Evolutionary conservation across 768 basidiomycete species (phyloP), one percentile per base, ranked within the genome.

Genomic region (Nevesoporus exiguus): DNA sequence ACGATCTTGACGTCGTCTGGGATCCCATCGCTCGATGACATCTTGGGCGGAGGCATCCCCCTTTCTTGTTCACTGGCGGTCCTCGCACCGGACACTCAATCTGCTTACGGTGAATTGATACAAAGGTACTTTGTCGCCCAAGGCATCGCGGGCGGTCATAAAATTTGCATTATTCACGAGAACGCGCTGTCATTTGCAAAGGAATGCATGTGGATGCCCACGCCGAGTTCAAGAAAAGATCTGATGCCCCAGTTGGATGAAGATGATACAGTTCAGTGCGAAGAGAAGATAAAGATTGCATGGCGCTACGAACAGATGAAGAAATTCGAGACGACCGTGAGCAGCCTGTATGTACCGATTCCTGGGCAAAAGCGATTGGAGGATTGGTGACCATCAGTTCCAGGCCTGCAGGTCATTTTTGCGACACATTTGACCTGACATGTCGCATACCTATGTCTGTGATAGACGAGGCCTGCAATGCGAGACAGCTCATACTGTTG

Each of bases 291-390:
- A 59, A 96, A 90, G 74, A 98, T 99, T 62, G 97, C 97, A 29
- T 99, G 97, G 91, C 81, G 97, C 66, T 99, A 99, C 71, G 92
- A 93, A 64, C 80, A 85, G 53, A 90, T 98, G 90, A 90, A 88
- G 73, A 85, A 79, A 71, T 96, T 97, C 69, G 83, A 91, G 73
- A 97, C 94, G 5, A 93, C 91, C 3, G 84, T 93, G 21, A 66
- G 76, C 42, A 72, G 72, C 58, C 71, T 73, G 77, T 81, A 77
- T 68, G 82, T 80, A 54, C 19, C 15, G 64, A 67, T 69, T 66
- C 55, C 41, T 54, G 41, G 7, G 47, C 21, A 52, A 25, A 51
- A 46, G 51, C 8, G 42, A 17, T 45, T 15, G 13, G 31, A 51
- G 34, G 30, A 42, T 58, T 15, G 37, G 52, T 62, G 49, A 61